Conservation (phyloP, 129 eudicot genomes). For the Pseudognaphalium luteoalbum region DNA sequence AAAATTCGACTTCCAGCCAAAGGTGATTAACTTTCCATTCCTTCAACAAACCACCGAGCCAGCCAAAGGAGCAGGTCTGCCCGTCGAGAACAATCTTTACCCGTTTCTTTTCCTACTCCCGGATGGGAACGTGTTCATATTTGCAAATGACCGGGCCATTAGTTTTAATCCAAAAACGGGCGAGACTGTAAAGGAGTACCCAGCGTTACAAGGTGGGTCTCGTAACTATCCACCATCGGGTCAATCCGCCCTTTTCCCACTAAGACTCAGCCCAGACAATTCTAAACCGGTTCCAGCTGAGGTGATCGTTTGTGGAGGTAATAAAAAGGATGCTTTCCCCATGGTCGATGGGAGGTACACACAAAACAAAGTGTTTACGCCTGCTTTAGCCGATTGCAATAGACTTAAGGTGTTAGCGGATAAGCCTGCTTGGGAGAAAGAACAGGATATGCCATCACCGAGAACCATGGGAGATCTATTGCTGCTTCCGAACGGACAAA, state of each 20-base stretch:
- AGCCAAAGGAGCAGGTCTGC: not conserved
- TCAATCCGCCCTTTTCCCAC: slow-evolving; percentile 65
- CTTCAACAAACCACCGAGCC: slow-evolving; percentile 31
- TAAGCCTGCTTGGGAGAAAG: slow-evolving; percentile 58
- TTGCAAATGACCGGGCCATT: slow-evolving; percentile 66
- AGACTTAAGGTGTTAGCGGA: slow-evolving; percentile 31
- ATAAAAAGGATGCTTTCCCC: slow-evolving; percentile 39
- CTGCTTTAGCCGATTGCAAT: slow-evolving; percentile 63
- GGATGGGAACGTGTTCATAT: slow-evolving; percentile 68
- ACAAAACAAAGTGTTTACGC: slow-evolving; percentile 35
- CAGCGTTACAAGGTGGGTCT: slow-evolving; percentile 59
- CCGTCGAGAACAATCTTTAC: slow-evolving; percentile 74
- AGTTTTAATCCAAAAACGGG: slow-evolving; percentile 49
- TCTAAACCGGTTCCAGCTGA: slow-evolving; percentile 25
- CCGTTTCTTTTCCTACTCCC: slow-evolving; percentile 66
- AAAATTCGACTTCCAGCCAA: slow-evolving; percentile 13
- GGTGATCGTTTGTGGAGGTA: slow-evolving; percentile 79
- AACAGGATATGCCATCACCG: slow-evolving; percentile 66
- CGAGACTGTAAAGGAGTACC: slow-evolving; percentile 37
- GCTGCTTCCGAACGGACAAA: slow-evolving; percentile 64
- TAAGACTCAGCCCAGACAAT: slow-evolving; percentile 35
- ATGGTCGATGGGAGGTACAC: slow-evolving; percentile 43
- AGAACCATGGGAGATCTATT: slow-evolving; percentile 76
- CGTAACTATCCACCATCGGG: slow-evolving; percentile 87
- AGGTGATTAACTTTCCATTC: slow-evolving; percentile 20